A percentile compares a stretch with the other conserved stretches of the same genome.
Evolutionary conservation across 1,284 basidiomycete species (phyloP).

Genomic region (Sporisorium reilianum): DNA sequence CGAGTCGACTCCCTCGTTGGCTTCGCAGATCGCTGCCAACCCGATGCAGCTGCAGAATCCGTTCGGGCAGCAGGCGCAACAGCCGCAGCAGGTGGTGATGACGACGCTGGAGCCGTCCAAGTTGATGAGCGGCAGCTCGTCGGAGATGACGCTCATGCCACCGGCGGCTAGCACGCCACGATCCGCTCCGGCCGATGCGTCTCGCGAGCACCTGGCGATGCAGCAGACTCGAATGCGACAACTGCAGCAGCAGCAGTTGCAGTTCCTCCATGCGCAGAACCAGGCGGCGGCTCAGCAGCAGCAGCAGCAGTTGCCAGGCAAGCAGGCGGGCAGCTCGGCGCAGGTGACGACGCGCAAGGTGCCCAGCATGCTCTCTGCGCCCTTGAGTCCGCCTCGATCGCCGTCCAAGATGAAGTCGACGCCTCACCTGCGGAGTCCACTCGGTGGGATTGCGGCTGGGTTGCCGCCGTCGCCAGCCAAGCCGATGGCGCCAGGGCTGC

Average conservation of each 20-base stretch:
- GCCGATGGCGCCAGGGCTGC: slow-evolving; percentile 22
- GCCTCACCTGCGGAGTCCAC: slow-evolving; percentile 39
- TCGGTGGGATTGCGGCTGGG: slow-evolving; percentile 9
- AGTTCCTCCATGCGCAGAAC: slow-evolving; percentile 36
- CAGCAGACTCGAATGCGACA: slow-evolving; percentile 39
- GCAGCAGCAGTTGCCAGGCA: slow-evolving; percentile 1
- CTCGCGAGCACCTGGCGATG: slow-evolving; percentile 26
- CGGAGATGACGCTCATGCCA: slow-evolving; percentile 16
- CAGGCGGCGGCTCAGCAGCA: slow-evolving; percentile 1
- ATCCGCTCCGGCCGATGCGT: slow-evolving; percentile 36
- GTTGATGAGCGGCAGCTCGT: slow-evolving; percentile 21
- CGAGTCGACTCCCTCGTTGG: slow-evolving; percentile 40
- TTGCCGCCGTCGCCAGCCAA: slow-evolving; percentile 29
- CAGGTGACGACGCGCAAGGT: slow-evolving; percentile 27
- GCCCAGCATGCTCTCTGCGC: slow-evolving; percentile 30
- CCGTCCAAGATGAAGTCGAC: slow-evolving; percentile 55
- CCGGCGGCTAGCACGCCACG: slow-evolving; percentile 31
- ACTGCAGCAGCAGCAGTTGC: slow-evolving; percentile 39
- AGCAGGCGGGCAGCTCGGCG: slow-evolving; percentile 7
- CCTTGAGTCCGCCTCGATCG: slow-evolving; percentile 41
- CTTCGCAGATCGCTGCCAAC: slow-evolving; percentile 45
- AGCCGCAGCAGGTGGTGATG: slow-evolving; percentile 16
- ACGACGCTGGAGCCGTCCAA: slow-evolving; percentile 35
- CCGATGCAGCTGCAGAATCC: slow-evolving; percentile 52
- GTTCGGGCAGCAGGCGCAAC: slow-evolving; percentile 17